A percentile compares a stretch with the other conserved stretches of the same genome.
Evolutionary conservation across 2,329 filamentous ascomycete genomes (phyloP).

Genomic region (Exophiala mesophila): DNA sequence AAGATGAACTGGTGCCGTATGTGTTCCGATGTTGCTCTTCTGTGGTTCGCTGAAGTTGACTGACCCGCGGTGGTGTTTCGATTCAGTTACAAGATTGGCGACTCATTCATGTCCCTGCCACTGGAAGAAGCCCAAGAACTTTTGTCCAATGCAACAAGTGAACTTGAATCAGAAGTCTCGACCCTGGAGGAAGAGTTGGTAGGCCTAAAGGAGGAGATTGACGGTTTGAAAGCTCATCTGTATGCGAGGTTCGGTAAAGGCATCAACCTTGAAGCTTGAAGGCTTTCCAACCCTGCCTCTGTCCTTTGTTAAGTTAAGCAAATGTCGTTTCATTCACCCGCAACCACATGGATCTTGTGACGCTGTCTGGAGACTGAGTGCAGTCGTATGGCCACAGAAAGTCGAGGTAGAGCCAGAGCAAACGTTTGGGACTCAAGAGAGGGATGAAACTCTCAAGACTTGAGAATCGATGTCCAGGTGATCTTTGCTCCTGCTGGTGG

Average conservation of each 20-base stretch:
- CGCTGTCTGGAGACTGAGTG: no score
- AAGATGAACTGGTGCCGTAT: slow-evolving; percentile 89
- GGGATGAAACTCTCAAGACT: no score
- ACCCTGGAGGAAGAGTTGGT: slow-evolving; percentile 71
- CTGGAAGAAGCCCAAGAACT: slow-evolving; percentile 82
- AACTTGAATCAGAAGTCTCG: slow-evolving; percentile 71
- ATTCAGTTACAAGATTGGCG: slow-evolving; percentile 86
- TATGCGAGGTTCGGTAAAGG: slow-evolving; percentile 94
- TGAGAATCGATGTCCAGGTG: no score
- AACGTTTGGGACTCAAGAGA: no score
- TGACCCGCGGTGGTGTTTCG: slow-evolving; percentile 3
- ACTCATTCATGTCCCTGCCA: slow-evolving; percentile 85
- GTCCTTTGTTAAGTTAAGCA: no score
- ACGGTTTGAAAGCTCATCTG: slow-evolving; percentile 79
- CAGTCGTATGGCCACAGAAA: no score
- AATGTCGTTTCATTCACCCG: no score
- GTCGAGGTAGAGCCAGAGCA: no score
- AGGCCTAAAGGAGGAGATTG: slow-evolving; percentile 78
- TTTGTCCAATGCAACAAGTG: slow-evolving; percentile 64
- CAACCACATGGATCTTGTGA: no score
- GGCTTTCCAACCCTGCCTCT: no score
- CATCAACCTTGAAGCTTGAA: slow-evolving; percentile 77
- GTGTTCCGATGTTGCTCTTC: slow-evolving; percentile 31
- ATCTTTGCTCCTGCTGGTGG: no score
- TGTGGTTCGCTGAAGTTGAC: not conserved